Percentiles rank a stretch among this genome's conserved stretches.
Evolutionary conservation across 352 stramenopile species (phyloP).

Genomic region (Lagenidium giganteum): DNA sequence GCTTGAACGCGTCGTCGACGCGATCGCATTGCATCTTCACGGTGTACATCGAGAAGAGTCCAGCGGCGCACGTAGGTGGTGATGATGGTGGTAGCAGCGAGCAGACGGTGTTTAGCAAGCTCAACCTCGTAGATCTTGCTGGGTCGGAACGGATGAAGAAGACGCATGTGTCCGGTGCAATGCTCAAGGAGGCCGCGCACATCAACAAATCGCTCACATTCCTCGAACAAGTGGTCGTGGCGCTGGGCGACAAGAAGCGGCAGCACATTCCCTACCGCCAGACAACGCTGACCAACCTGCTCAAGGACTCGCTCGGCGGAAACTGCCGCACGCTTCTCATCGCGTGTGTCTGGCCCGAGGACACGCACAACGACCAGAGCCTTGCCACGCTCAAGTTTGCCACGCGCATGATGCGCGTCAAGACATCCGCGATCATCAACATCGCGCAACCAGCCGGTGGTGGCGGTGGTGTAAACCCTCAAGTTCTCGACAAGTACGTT

Average conservation of each 20-base stretch:
- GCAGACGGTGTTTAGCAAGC: constrained; percentile 71
- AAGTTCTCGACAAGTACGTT: constrained; percentile 22
- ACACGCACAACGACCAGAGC: constrained; percentile 79
- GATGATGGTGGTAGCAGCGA: constrained; percentile 4
- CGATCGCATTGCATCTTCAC: constrained; percentile 82
- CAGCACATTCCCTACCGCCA: constrained; percentile 92
- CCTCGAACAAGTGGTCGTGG: constrained; percentile 86
- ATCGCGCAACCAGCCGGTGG: constrained; percentile 13
- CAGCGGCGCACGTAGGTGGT: constrained; percentile 20
- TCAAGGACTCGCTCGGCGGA: constrained; percentile 85
- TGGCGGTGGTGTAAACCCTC: constrained; percentile 16
- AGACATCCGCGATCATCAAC: constrained; percentile 73
- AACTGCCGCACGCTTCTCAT: constrained; percentile 83
- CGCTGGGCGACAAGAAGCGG: constrained; percentile 84
- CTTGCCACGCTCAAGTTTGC: constrained; percentile 91
- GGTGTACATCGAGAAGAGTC: constrained; percentile 58
- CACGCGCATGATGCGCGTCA: constrained; percentile 82
- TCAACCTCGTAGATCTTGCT: constrained; percentile 92
- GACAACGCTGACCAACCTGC: constrained; percentile 90
- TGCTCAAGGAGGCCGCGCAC: constrained; percentile 44
- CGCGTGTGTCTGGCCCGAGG: constrained; percentile 74
- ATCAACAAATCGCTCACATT: constrained; percentile 74
- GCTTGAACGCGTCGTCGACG: constrained; percentile 70
- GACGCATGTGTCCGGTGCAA: constrained; percentile 46
- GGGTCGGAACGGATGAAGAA: constrained; percentile 91